phyloP scores from a whole-genome alignment of 495 filamentous ascomycete genomes.

The Xylaria acuta region DNA sequence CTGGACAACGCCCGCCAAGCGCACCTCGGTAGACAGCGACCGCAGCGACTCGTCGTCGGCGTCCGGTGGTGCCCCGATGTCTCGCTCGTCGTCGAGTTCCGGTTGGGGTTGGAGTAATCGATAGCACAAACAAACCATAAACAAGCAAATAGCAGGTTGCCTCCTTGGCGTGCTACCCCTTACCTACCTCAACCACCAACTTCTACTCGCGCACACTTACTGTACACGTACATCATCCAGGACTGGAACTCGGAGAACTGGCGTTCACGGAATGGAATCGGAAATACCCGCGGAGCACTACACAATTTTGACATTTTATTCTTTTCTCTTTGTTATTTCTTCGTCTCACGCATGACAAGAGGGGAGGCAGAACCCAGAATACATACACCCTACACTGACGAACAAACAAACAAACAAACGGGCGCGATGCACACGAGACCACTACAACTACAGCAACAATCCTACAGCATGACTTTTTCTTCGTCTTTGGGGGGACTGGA shows the following conservation, averaged over 20 bases:
- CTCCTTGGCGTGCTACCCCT: conserved; percentile 15
- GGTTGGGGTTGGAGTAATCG: conserved; percentile 38
- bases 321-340: not conserved
- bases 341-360: not conserved
- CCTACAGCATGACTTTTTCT: not conserved
- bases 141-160: conserved; percentile 6
- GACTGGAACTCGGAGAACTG: conserved; percentile 14
- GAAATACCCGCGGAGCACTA: conserved; percentile 23
- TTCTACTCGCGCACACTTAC: not conserved
- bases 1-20: conserved; percentile 43
- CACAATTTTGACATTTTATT: conserved; percentile 2
- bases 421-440: not conserved
- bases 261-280: conserved; percentile 19
- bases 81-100: conserved; percentile 30
- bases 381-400: no score
- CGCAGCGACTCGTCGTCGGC: conserved; percentile 39
- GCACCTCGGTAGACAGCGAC: conserved; percentile 50
- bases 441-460: not conserved
- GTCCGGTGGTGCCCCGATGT: conserved; percentile 9
- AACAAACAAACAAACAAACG: not conserved
- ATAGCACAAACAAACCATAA: conserved; percentile 11
- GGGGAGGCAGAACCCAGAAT: not conserved
- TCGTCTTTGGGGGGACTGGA: not conserved
- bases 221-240: not conserved
- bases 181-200: conserved; percentile 22